Conservation (phyloP, 1,284 basidiomycete species). For the Wallemia ichthyophaga region DNA sequence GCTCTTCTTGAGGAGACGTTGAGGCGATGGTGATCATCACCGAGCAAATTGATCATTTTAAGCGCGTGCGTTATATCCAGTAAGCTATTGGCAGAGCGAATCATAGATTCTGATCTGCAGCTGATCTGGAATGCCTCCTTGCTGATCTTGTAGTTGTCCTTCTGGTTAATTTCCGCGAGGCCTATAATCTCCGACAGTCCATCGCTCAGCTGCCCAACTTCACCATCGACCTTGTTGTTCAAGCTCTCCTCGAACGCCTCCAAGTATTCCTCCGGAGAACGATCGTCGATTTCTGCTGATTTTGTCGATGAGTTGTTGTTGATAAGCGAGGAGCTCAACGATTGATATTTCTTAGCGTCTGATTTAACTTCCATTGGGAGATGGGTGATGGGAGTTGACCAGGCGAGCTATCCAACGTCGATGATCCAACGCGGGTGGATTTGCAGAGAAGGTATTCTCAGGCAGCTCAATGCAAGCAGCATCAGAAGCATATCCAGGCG, state of each 20-base stretch:
- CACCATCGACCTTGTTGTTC: background rate
- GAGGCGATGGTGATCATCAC: background rate
- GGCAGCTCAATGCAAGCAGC: background rate
- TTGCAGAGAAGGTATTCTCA: background rate
- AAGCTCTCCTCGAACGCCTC: background rate
- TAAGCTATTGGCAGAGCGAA: background rate
- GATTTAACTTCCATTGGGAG: background rate
- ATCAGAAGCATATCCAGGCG: background rate
- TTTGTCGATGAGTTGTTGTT: background rate
- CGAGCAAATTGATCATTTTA: background rate
- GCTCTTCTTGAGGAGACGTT: background rate
- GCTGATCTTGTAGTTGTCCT: background rate
- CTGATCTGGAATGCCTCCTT: conserved; percentile 1
- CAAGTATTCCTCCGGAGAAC: background rate
- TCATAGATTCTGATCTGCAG: background rate
- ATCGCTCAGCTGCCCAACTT: background rate
- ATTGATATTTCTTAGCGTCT: background rate
- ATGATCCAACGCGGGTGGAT: background rate
- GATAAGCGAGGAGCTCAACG: background rate
- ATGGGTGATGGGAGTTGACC: no score
- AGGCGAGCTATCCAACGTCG: no score
- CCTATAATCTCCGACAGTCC: background rate
- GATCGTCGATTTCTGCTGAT: background rate
- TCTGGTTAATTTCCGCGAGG: background rate
- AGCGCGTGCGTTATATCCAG: background rate